These are phyloP conservation scores for Jaltomata sinuosa DNA, from an alignment of 257 asterid genomes.

Conservation along the genomic window DNA sequence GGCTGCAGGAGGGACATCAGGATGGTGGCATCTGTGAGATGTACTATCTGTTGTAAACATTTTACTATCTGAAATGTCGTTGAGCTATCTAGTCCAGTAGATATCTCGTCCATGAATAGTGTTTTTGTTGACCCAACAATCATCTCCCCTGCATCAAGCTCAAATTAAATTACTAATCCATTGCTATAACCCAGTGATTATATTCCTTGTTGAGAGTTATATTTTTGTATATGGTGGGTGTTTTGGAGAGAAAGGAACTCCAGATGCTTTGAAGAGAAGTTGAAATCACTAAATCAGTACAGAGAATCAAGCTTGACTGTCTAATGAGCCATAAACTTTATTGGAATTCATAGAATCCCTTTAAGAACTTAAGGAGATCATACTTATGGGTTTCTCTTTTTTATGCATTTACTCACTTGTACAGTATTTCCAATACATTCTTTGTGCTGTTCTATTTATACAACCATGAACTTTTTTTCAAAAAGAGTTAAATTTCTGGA, in stretches of 20 bases:
- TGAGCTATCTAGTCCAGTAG: constrained; percentile 73
- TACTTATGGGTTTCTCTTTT: not conserved
- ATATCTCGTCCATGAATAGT: constrained; percentile 67
- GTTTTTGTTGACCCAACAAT: constrained; percentile 59
- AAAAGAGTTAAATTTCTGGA: not conserved
- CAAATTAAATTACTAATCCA: not conserved
- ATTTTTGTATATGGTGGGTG: not conserved
- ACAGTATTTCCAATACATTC: not conserved
- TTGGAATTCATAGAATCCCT: too few species aligned
- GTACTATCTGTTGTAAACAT: constrained; percentile 58
- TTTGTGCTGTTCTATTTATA: not conserved
- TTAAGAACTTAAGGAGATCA: not conserved
- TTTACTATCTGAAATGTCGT: constrained; percentile 64
- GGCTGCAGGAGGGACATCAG: constrained; percentile 74
- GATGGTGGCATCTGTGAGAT: constrained; percentile 53
- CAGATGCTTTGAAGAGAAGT: too few species aligned
- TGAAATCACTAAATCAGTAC: too few species aligned
- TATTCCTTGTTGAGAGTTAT: not conserved
- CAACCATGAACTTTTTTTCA: not conserved
- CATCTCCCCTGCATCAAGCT: constrained; percentile 49
- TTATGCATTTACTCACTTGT: not conserved
- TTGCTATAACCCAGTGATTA: not conserved
- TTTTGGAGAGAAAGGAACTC: too few species aligned
- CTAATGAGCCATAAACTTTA: not conserved
- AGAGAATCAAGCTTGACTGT: too few species aligned